A percentile compares a stretch with the other conserved stretches of the same genome.
These are phyloP conservation scores for Phytophthora lateralis DNA, from an alignment of 352 stramenopile species.

Conservation along the genomic window DNA sequence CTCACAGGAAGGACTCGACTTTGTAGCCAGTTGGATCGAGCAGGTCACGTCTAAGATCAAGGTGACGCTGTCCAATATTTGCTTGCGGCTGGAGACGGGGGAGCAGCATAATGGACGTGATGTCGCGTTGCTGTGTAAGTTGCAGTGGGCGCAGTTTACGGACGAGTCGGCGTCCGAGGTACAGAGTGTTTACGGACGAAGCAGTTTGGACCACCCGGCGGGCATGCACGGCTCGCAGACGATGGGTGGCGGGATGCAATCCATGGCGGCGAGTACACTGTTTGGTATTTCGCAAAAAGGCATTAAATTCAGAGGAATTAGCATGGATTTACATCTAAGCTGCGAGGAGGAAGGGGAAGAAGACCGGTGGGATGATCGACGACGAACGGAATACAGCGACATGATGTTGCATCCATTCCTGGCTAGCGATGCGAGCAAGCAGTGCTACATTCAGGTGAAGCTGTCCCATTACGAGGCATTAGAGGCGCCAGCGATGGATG, in stretches of 20 bases:
- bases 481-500: constrained; percentile 73
- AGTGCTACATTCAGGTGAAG: constrained; percentile 87
- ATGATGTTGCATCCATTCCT: constrained; percentile 72
- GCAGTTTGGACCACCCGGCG: constrained; percentile 36
- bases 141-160: constrained; percentile 85
- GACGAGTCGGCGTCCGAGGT: constrained; percentile 84
- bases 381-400: constrained; percentile 37
- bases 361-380: constrained; percentile 32
- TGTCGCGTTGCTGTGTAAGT: constrained; percentile 70
- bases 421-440: constrained; percentile 60
- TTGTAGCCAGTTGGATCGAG: constrained; percentile 91
- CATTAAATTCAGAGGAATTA: constrained; percentile 83
- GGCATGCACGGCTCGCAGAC: constrained; percentile 43
- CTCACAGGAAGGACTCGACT: constrained; percentile 90
- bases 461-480: constrained; percentile 79
- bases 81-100: constrained; percentile 72
- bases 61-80: constrained; percentile 88
- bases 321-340: constrained; percentile 79
- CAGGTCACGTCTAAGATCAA: constrained; percentile 92
- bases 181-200: constrained; percentile 68
- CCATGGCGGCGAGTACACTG: constrained; percentile 79
- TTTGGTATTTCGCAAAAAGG: constrained; percentile 88
- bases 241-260: constrained; percentile 52
- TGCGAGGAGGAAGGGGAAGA: constrained; percentile 55
- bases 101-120: constrained; percentile 64